Evolutionary conservation across 352 stramenopile genomes (phyloP).

Genomic region (Pythium catenulatum): DNA sequence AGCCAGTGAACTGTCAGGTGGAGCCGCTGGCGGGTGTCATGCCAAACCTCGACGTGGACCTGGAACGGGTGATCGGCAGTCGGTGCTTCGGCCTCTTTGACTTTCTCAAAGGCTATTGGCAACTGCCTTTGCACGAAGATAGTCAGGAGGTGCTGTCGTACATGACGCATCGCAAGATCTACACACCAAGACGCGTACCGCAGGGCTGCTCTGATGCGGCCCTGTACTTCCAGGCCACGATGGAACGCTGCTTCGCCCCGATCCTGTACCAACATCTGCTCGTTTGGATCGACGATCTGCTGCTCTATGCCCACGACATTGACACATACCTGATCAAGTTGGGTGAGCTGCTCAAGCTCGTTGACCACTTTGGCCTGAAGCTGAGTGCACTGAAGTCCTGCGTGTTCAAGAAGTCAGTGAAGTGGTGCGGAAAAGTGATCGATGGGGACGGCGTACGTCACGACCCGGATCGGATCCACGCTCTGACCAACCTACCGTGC

Average conservation of each 20-base stretch:
- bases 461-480: conserved; percentile 10
- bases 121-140: conserved; percentile 38
- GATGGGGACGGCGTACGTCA: neutral
- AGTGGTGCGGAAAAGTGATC: conserved; percentile 40
- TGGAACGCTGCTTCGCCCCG: conserved; percentile 15
- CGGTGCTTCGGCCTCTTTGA: conserved; percentile 57
- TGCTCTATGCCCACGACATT: conserved; percentile 35
- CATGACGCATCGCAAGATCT: conserved; percentile 57
- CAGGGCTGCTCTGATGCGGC: conserved; percentile 54
- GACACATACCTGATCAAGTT: conserved; percentile 25
- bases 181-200: conserved; percentile 50
- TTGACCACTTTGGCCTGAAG: conserved; percentile 42
- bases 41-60: conserved; percentile 52
- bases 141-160: conserved; percentile 56
- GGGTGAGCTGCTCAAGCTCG: conserved; percentile 1
- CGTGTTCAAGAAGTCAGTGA: neutral
- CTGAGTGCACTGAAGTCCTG: conserved; percentile 19
- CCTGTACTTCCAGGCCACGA: conserved; percentile 54
- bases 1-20: conserved; percentile 37
- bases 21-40: conserved; percentile 59
- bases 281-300: conserved; percentile 58
- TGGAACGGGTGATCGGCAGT: conserved; percentile 24
- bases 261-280: conserved; percentile 53
- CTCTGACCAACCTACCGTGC: neutral
- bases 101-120: conserved; percentile 55